A percentile compares a stretch with the other conserved stretches of the same genome.
Evolutionary conservation across 495 filamentous ascomycete genomes (phyloP).

Genomic region (Xylaria palmicola): DNA sequence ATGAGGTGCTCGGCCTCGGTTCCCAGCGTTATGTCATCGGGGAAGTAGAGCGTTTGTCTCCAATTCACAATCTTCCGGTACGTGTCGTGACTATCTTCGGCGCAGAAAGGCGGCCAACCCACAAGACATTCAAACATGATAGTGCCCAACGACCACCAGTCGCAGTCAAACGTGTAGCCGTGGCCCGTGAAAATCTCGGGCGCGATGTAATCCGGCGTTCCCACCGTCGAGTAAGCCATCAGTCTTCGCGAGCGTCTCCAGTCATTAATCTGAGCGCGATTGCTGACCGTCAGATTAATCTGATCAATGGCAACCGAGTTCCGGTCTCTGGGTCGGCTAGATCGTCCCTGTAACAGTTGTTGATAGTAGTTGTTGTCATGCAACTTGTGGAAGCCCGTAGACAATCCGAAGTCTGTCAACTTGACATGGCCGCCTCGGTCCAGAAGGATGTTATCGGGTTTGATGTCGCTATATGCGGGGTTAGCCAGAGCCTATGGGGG

Average conservation of each 20-base stretch:
- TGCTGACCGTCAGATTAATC: conserved; percentile 97
- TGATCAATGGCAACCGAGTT: conserved; percentile 95
- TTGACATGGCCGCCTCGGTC: conserved; percentile 96
- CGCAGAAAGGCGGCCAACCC: conserved; percentile 98
- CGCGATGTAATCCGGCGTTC: conserved; percentile 97
- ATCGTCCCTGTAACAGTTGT: conserved; percentile 81
- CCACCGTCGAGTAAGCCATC: conserved; percentile 97
- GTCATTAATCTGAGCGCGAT: conserved; percentile 94
- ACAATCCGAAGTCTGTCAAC: conserved; percentile 96
- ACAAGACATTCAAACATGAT: conserved; percentile 99
- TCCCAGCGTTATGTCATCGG: conserved; percentile 87
- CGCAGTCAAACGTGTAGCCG: conserved; percentile 92
- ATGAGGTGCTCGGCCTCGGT: conserved; percentile 85
- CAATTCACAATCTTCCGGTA: conserved; percentile 99
- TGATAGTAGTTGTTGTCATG: conserved; percentile 99
- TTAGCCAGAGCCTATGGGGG: conserved; percentile 18
- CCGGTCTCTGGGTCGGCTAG: conserved; percentile 72
- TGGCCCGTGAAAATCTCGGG: conserved; percentile 97
- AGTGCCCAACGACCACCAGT: conserved; percentile 98
- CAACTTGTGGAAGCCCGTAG: conserved; percentile 95
- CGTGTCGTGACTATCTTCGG: conserved; percentile 93
- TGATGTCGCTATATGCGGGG: conserved; percentile 75
- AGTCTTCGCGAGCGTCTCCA: conserved; percentile 93
- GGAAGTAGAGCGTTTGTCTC: conserved; percentile 93
- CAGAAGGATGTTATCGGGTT: conserved; percentile 97